These are phyloP conservation scores for Gaeumannomyces sp. DNA, from an alignment of 2,329 filamentous ascomycete genomes.

Conservation along the genomic window DNA sequence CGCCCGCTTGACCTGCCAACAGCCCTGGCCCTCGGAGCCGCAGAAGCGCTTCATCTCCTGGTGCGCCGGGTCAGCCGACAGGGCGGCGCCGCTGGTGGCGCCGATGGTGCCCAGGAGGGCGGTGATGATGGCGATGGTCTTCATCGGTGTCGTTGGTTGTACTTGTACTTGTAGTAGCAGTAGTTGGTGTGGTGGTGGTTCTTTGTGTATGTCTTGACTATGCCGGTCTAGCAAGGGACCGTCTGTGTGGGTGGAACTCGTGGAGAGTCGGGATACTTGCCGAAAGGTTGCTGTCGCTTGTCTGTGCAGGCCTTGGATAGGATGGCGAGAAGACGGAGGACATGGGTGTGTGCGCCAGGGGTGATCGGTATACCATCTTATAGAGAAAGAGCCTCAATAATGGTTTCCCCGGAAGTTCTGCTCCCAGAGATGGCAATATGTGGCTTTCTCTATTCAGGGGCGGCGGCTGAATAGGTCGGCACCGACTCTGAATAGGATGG, in stretches of 20 bases:
- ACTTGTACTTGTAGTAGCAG: neutral
- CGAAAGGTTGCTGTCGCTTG: neutral
- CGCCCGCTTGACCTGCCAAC: constrained; percentile 18
- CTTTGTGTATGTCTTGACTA: constrained; percentile 3
- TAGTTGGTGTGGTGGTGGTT: neutral
- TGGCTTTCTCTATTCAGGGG: neutral
- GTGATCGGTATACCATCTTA: neutral
- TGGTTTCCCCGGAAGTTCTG: neutral
- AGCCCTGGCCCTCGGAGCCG: constrained; percentile 13
- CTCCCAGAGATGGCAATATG: neutral
- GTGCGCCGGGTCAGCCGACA: constrained; percentile 12
- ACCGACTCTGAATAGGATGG: neutral
- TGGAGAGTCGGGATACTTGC: neutral
- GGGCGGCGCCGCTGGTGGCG: constrained; percentile 13
- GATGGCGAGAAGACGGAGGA: neutral
- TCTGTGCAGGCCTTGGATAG: constrained; percentile 3
- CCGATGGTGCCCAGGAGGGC: constrained; percentile 15
- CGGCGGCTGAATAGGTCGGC: neutral
- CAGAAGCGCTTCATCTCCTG: constrained; percentile 13
- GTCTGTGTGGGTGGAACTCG: neutral
- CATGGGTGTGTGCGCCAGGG: neutral
- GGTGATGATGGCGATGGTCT: constrained; percentile 12
- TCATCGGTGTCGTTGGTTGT: constrained; percentile 12
- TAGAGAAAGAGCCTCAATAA: neutral
- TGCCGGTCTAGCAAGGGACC: neutral